phyloP scores from a whole-genome alignment of 345 rosid genomes.

The Cardamine chenopodiifolia region DNA sequence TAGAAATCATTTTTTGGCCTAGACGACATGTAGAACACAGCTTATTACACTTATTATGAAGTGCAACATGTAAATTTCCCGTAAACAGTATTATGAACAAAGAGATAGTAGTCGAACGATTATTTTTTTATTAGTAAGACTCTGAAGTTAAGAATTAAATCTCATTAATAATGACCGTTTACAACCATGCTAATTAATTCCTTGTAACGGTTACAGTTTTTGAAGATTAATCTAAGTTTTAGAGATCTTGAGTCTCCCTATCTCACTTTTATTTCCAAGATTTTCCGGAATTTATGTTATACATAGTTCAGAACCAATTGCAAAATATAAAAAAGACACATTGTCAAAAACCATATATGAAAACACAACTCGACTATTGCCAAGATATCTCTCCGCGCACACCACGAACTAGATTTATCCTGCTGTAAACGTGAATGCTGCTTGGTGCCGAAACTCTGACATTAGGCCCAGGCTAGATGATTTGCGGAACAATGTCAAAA shows the following conservation, averaged over 20 bases:
- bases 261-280: not conserved
- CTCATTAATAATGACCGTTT: not conserved
- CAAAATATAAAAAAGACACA: not conserved
- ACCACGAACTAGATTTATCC: not conserved
- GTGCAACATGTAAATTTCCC: not conserved
- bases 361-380: not conserved
- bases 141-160: not conserved
- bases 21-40: not conserved
- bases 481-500: not conserved
- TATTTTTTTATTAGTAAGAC: too few species aligned
- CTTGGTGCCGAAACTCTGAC: not conserved
- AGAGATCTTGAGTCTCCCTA: not conserved
- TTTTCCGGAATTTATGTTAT: not conserved
- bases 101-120: too few species aligned
- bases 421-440: not conserved
- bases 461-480: not conserved
- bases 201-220: not conserved
- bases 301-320: not conserved
- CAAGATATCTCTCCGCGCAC: not conserved
- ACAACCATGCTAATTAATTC: not conserved
- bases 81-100: not conserved
- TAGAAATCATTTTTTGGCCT: not conserved
- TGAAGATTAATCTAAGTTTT: not conserved
- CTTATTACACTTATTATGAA: not conserved
- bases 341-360: constrained; percentile 6